Conservation (phyloP, 495 filamentous ascomycete species). For the Aspergillus haitiensis region DNA sequence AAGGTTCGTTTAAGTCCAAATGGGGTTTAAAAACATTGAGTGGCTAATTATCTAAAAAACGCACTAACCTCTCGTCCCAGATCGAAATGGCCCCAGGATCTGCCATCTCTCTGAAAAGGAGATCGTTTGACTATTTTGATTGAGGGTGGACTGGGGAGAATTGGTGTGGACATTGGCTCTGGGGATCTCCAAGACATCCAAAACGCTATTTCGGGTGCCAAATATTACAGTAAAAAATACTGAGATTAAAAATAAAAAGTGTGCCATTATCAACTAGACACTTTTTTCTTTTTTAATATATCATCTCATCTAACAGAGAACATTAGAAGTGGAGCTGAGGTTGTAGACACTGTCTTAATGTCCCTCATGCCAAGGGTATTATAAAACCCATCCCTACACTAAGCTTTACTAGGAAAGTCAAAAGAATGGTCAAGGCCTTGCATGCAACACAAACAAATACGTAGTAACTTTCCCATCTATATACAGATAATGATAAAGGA, state of each 20-base stretch:
- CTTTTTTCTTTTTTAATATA: too few species aligned
- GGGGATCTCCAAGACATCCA: neutral
- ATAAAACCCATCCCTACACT: too few species aligned
- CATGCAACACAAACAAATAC: too few species aligned
- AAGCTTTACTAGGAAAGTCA: too few species aligned
- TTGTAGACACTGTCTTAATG: too few species aligned
- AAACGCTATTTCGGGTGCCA: neutral
- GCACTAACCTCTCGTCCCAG: constrained; percentile 57
- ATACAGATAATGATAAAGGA: too few species aligned
- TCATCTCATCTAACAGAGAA: too few species aligned
- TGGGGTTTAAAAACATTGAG: neutral
- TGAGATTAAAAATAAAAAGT: neutral
- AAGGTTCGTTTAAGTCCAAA: neutral
- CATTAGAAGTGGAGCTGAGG: too few species aligned
- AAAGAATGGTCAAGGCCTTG: too few species aligned
- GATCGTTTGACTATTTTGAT: constrained; percentile 10
- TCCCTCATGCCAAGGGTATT: too few species aligned
- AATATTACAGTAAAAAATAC: constrained; percentile 4
- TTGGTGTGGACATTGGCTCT: neutral
- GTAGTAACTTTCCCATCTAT: too few species aligned
- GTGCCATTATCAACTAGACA: constrained; percentile 6
- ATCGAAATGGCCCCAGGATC: constrained; percentile 60
- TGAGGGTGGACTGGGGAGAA: constrained; percentile 10
- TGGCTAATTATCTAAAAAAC: neutral
- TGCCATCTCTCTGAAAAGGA: constrained; percentile 49